Conservation (phyloP, 2,329 filamentous ascomycete genomes). For the Diaporthe destruens region DNA sequence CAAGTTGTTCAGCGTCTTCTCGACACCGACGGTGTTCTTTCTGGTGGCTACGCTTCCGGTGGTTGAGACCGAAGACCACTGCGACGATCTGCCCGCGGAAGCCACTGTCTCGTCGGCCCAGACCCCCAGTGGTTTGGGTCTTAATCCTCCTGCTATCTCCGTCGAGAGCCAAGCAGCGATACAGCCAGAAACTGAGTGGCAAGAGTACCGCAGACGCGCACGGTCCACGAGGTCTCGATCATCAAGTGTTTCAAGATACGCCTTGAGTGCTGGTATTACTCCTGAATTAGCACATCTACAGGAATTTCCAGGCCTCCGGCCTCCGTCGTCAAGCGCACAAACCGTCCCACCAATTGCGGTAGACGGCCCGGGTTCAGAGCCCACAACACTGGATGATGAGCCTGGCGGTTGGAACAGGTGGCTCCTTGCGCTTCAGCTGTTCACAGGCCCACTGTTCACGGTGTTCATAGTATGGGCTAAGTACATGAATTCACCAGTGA, state of each 20-base stretch:
- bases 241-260: conserved; percentile 37
- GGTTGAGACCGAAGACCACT: conserved; percentile 82
- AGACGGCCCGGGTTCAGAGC: conserved; percentile 35
- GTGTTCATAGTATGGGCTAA: conserved; percentile 80
- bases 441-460: conserved; percentile 88
- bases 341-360: conserved; percentile 43
- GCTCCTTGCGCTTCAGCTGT: conserved; percentile 87
- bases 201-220: conserved; percentile 67
- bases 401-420: conserved; percentile 86
- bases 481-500: conserved; percentile 66
- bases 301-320: conserved; percentile 35
- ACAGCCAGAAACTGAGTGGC: conserved; percentile 68
- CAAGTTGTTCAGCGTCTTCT: conserved; percentile 82
- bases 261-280: conserved; percentile 19
- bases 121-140: conserved; percentile 47
- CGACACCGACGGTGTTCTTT: conserved; percentile 90
- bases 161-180: conserved; percentile 51
- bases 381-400: conserved; percentile 49
- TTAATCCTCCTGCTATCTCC: conserved; percentile 52
- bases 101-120: conserved; percentile 51
- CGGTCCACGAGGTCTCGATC: conserved; percentile 49
- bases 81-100: conserved; percentile 63
- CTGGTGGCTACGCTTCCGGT: conserved; percentile 92
- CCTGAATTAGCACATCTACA: conserved; percentile 33
- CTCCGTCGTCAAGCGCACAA: conserved; percentile 13